Percentiles rank a stretch among this genome's conserved stretches.
These are phyloP conservation scores for Penicillium nordicum DNA, from an alignment of 2,329 filamentous ascomycete genomes.

Conservation along the genomic window DNA sequence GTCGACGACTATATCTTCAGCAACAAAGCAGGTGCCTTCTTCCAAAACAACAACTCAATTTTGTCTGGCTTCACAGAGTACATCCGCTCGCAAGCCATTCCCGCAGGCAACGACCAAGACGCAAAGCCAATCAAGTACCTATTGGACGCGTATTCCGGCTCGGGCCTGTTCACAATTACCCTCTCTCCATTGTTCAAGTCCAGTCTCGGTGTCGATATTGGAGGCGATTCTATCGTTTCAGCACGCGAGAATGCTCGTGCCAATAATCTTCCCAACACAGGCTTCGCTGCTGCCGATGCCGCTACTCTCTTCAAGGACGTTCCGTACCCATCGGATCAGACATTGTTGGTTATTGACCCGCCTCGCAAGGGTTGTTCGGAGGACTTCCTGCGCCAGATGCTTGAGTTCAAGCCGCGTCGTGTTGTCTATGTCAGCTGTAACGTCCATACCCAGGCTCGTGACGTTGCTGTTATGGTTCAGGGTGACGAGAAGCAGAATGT, in stretches of 20 bases:
- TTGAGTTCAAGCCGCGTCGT: constrained; percentile 71
- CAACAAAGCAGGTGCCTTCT: constrained; percentile 91
- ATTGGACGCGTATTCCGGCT: constrained; percentile 96
- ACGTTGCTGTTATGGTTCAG: constrained; percentile 81
- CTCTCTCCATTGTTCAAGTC: constrained; percentile 76
- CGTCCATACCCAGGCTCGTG: constrained; percentile 92
- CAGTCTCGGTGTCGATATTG: constrained; percentile 87
- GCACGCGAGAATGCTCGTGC: constrained; percentile 74
- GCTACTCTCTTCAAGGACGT: constrained; percentile 75
- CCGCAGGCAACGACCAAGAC: constrained; percentile 36
- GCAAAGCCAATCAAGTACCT: constrained; percentile 68
- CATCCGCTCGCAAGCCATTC: constrained; percentile 75
- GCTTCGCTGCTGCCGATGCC: constrained; percentile 88
- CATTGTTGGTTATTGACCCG: constrained; percentile 93
- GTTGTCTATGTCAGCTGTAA: constrained; percentile 97
- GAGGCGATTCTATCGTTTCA: constrained; percentile 70
- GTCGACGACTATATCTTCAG: constrained; percentile 79
- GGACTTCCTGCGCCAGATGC: constrained; percentile 75
- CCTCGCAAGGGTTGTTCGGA: constrained; percentile 91
- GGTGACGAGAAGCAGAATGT: constrained; percentile 48
- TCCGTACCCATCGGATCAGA: constrained; percentile 71
- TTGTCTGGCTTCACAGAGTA: constrained; percentile 81
- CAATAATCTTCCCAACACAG: constrained; percentile 72
- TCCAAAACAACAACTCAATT: constrained; percentile 99
- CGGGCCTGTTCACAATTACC: constrained; percentile 93